These are phyloP conservation scores for Sugiyamaella chiloensis DNA, from an alignment of 805 yeast species.

Conservation along the genomic window DNA sequence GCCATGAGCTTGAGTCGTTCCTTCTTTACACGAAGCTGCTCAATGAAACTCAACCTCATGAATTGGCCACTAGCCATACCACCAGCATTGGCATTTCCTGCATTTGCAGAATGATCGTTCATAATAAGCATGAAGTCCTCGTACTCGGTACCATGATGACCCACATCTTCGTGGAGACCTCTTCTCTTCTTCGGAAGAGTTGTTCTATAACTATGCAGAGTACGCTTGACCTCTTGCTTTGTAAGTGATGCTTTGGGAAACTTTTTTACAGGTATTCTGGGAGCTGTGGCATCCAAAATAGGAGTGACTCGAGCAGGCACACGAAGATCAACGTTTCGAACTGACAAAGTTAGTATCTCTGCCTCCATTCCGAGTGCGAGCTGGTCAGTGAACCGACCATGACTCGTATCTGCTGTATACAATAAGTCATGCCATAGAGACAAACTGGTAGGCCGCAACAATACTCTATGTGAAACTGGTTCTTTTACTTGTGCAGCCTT, in stretches of 20 bases:
- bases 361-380: conserved; percentile 80
- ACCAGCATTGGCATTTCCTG: conserved; percentile 37
- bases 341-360: conserved; percentile 76
- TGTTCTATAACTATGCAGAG: conserved; percentile 26
- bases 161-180: conserved; percentile 61
- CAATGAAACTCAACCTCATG: conserved; percentile 82
- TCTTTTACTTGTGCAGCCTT: conserved; percentile 32
- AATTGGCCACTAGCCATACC: conserved; percentile 58
- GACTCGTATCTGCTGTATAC: conserved; percentile 74
- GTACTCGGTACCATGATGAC: conserved; percentile 72
- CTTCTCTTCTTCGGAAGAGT: conserved; percentile 39
- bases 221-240: conserved; percentile 13
- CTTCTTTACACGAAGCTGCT: conserved; percentile 72
- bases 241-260: conserved; percentile 1
- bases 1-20: conserved; percentile 45
- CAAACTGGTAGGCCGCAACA: conserved; percentile 75
- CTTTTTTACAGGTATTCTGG: conserved; percentile 32
- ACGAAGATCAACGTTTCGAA: conserved; percentile 70
- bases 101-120: conserved; percentile 41
- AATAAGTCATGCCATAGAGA: conserved; percentile 82
- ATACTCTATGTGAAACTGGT: conserved; percentile 73
- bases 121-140: conserved; percentile 83
- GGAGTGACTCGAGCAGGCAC: conserved; percentile 47
- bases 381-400: conserved; percentile 66
- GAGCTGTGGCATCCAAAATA: conserved; percentile 24